These are phyloP conservation scores for Chloromonas sp. DNA, from an alignment of 163 green algal genomes.

Conservation along the genomic window DNA sequence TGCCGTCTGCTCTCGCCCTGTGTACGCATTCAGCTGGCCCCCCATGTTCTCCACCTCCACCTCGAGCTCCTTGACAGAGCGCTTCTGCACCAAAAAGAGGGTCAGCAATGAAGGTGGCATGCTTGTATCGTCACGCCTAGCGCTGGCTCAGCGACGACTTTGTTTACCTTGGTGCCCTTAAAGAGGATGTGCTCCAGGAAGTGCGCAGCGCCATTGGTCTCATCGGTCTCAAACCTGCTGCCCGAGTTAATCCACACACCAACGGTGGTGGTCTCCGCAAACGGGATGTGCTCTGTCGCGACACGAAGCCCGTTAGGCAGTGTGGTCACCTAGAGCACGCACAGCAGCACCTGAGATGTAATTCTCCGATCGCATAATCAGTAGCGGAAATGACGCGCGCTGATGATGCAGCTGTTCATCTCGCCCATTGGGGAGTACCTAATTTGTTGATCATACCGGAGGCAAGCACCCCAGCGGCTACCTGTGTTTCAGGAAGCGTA, in stretches of 20 bases:
- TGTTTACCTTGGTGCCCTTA: slow-evolving; percentile 90
- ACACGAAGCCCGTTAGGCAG: slow-evolving; percentile 91
- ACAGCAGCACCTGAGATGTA: not conserved
- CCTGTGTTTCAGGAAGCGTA: slow-evolving; percentile 75
- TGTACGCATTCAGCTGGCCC: slow-evolving; percentile 97
- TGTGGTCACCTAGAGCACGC: slow-evolving; percentile 77
- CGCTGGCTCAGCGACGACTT: too few species aligned
- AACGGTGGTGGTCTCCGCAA: slow-evolving; percentile 89
- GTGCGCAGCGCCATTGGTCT: slow-evolving; percentile 94
- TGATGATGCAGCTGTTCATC: too few species aligned
- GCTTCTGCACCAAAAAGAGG: slow-evolving; percentile 14
- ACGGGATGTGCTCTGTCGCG: slow-evolving; percentile 81
- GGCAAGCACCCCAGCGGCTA: slow-evolving; percentile 12
- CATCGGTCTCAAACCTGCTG: slow-evolving; percentile 85
- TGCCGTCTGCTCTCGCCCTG: slow-evolving; percentile 90
- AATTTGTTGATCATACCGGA: too few species aligned
- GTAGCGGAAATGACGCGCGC: too few species aligned
- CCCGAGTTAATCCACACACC: slow-evolving; percentile 99
- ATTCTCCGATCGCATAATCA: too few species aligned
- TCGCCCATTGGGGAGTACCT: not conserved
- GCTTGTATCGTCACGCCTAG: too few species aligned
- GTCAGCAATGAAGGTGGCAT: too few species aligned
- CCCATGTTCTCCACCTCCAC: slow-evolving; percentile 98
- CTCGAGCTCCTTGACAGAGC: slow-evolving; percentile 76
- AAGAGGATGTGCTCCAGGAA: slow-evolving; percentile 99